These are phyloP conservation scores for Leptographium wingfieldii DNA, from an alignment of 2,329 filamentous ascomycete genomes.

Conservation along the genomic window DNA sequence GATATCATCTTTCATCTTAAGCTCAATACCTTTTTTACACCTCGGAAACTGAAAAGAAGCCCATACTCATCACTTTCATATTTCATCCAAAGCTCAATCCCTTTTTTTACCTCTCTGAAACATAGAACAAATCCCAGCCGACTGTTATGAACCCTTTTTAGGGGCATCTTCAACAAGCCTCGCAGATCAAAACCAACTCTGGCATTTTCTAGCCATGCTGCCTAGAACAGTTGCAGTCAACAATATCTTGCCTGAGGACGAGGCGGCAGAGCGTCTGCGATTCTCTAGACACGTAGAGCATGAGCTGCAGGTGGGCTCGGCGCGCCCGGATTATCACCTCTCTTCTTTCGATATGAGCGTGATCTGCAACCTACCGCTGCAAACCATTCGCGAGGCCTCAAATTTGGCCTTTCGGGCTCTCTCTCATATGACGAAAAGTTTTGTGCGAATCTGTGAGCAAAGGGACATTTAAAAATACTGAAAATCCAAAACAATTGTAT, in stretches of 20 bases:
- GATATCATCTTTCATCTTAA: too few relatives aligned
- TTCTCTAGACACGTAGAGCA: not conserved
- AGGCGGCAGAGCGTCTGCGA: not conserved
- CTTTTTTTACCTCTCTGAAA: too few relatives aligned
- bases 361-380: not conserved
- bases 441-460: not conserved
- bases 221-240: not conserved
- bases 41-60: too few relatives aligned
- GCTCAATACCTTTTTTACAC: too few relatives aligned
- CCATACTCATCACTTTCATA: too few relatives aligned
- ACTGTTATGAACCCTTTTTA: too few relatives aligned
- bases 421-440: not conserved
- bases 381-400: not conserved
- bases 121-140: too few relatives aligned
- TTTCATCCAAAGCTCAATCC: too few relatives aligned
- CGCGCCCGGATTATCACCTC: not conserved
- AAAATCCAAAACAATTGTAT: not conserved
- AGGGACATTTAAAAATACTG: not conserved
- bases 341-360: not conserved
- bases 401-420: not conserved
- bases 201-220: not conserved
- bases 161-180: too few relatives aligned
- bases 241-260: not conserved
- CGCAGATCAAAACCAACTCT: too few relatives aligned
- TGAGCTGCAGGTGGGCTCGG: not conserved